Conservation (phyloP, 2,329 filamentous ascomycete genomes). For the Fusarium sp. region DNA sequence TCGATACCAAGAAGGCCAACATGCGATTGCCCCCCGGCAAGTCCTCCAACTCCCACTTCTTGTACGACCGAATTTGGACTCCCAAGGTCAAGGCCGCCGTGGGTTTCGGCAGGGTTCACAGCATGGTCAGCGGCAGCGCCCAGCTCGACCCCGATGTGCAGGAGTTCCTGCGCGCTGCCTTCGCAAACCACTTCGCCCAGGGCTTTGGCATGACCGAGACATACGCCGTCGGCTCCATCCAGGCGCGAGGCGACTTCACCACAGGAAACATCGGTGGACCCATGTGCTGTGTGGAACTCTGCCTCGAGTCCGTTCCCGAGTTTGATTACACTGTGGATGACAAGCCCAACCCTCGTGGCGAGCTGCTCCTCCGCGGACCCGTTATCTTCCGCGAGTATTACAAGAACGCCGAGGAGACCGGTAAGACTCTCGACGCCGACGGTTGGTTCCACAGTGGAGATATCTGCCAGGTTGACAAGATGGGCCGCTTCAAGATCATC, state of each 20-base stretch:
- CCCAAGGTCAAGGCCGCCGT: conserved; percentile 87
- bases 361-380: conserved; percentile 86
- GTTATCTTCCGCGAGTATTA: conserved; percentile 88
- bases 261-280: conserved; percentile 86
- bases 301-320: conserved; percentile 88
- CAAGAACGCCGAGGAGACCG: conserved; percentile 89
- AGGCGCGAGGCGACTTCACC: conserved; percentile 77
- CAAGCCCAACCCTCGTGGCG: conserved; percentile 89
- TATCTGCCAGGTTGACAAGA: conserved; percentile 85
- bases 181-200: conserved; percentile 83
- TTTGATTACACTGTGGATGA: conserved; percentile 93
- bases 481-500: conserved; percentile 91
- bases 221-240: conserved; percentile 81
- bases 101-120: conserved; percentile 79
- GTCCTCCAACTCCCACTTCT: conserved; percentile 81
- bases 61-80: conserved; percentile 91
- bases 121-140: conserved; percentile 89
- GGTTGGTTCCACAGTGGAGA: conserved; percentile 99
- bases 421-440: conserved; percentile 83
- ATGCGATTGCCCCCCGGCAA: conserved; percentile 79
- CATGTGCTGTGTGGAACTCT: conserved; percentile 76
- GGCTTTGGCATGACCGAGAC: conserved; percentile 96
- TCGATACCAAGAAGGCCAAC: conserved; percentile 82
- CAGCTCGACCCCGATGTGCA: conserved; percentile 91
- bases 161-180: conserved; percentile 86